Conservation (phyloP, 805 yeast genomes). For the Saturnispora galanensis region DNA sequence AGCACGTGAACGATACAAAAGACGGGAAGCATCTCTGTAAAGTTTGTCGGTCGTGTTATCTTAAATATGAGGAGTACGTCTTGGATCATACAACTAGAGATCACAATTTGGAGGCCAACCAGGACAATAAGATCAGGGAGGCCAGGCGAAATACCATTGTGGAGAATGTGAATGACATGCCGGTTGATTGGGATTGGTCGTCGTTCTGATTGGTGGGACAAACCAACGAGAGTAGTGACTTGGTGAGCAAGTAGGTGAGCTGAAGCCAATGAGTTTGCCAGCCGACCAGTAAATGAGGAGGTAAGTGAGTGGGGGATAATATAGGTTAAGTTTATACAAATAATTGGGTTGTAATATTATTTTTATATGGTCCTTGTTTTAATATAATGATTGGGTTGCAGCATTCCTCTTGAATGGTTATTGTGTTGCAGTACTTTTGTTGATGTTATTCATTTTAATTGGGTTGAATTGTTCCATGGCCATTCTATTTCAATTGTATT, state of each 20-base stretch:
- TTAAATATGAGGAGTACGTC: conserved; percentile 27
- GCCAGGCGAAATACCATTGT: conserved; percentile 14
- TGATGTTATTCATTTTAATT: too few relatives aligned
- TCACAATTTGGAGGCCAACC: conserved; percentile 18
- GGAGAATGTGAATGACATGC: conserved; percentile 16
- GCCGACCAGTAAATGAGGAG: too few relatives aligned
- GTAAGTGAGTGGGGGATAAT: too few relatives aligned
- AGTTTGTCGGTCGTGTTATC: conserved; percentile 27
- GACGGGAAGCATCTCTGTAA: conserved; percentile 26
- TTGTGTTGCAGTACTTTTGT: not conserved
- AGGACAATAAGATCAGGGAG: conserved; percentile 11
- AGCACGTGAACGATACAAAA: not conserved
- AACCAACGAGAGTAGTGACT: too few relatives aligned
- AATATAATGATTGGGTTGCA: not conserved
- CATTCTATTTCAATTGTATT: too few relatives aligned
- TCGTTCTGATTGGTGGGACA: conserved; percentile 23
- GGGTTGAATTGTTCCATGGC: too few relatives aligned
- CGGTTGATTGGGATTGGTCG: conserved; percentile 34
- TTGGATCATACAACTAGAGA: conserved; percentile 23
- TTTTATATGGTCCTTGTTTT: not conserved
- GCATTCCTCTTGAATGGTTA: not conserved
- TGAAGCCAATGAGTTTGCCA: too few relatives aligned
- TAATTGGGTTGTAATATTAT: not conserved
- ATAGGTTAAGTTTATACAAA: not conserved
- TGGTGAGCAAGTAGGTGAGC: too few relatives aligned